Base-by-base conservation (phyloP, 495 filamentous ascomycete species). In the Penicillium herquei region DNA sequence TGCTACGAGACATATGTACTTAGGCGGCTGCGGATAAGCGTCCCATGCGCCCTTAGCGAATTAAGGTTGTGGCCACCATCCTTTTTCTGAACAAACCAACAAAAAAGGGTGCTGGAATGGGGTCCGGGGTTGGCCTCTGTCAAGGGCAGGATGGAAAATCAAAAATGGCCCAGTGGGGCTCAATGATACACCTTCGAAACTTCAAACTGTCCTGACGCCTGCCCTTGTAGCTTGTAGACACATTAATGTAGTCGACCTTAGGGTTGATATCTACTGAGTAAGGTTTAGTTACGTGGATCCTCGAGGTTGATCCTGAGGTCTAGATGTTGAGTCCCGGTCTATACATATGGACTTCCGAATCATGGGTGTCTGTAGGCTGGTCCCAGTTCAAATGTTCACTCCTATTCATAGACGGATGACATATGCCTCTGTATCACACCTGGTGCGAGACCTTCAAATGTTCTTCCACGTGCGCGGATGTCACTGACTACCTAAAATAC, bases 1-100 rank as follows among this genome's bases (percentile, higher is more conserved):
- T 77, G 70, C 73, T 75, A 78, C 72, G 74, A 76, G 74, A 73
- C 70, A 71, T 65, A 73, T 76, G 75, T 78, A 78, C 68, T 67
- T 78, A 77, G 75, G 70, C 75, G 74, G 73, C 65, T 72, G 70
- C 68, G 70, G 74, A 75, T 66, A 63, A 67, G 64, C 71, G 60
- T 70, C 60, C 72, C 68, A 71, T 71, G 65, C 69, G 69, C 72
- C 68, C 71, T 72, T 71, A 70, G 72, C 69, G 63, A 78, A 73
- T 72, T 64, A 70, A 77, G 74, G 72, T 70, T 74, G 72, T 77
- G 74, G 72, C 60, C 69, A 71, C 62, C 68, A 70, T 68, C 70
- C 57, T 68, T 70, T 67, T 70, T 63, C 55, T 58, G 64, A 70
- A 58, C 60, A 68, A 63, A 65, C 56, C 57, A 52, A 52, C 54